Percentiles rank a stretch among this genome's conserved stretches.
These are phyloP conservation scores for Ceratocystiopsis sp. DNA, from an alignment of 2,329 filamentous ascomycete genomes.

Conservation along the genomic window DNA sequence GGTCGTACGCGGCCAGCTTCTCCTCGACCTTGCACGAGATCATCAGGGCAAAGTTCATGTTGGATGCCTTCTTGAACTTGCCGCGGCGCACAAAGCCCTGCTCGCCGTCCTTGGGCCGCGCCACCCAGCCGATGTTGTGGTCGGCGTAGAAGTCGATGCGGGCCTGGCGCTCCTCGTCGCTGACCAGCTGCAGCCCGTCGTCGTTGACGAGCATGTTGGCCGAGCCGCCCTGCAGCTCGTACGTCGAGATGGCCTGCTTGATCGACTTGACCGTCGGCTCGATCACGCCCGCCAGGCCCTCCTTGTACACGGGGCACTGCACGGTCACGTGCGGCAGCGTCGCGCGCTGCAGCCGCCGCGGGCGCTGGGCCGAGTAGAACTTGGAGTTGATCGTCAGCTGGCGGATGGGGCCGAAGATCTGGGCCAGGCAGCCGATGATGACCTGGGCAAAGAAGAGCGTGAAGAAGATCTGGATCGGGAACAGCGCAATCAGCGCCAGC, in stretches of 20 bases:
- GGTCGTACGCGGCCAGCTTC: constrained; percentile 39
- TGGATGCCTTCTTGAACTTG: constrained; percentile 56
- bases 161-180: constrained; percentile 41
- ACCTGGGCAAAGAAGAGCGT: constrained; percentile 69
- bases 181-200: constrained; percentile 53
- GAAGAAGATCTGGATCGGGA: constrained; percentile 62
- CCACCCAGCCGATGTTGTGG: constrained; percentile 53
- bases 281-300: constrained; percentile 60
- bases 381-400: constrained; percentile 63
- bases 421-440: constrained; percentile 57
- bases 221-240: constrained; percentile 61
- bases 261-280: constrained; percentile 60
- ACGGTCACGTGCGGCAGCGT: constrained; percentile 60
- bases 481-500: constrained; percentile 46
- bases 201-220: constrained; percentile 66
- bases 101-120: constrained; percentile 45
- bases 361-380: constrained; percentile 61
- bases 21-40: constrained; percentile 55
- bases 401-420: constrained; percentile 58
- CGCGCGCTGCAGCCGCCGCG: constrained; percentile 38
- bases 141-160: constrained; percentile 53
- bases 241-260: constrained; percentile 61
- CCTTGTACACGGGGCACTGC: constrained; percentile 79
- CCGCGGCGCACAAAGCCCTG: constrained; percentile 45
- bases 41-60: constrained; percentile 57